Percentiles rank a stretch among this genome's conserved stretches.
Evolutionary conservation across 169 alveolate species (phyloP).

Genomic region (Cryptosporidium canis): DNA sequence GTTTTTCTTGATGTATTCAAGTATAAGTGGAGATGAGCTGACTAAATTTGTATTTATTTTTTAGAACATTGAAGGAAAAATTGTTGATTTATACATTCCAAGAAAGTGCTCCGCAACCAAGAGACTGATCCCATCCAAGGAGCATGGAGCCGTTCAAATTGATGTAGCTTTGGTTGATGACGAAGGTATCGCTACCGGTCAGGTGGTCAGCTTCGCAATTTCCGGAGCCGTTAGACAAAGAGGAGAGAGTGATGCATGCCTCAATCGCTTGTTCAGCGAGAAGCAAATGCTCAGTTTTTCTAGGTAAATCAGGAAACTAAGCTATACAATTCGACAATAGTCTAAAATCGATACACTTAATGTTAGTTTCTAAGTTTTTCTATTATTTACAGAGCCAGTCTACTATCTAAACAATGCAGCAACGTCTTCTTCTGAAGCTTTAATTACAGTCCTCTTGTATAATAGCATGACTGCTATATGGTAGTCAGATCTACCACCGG

Average conservation of each 20-base stretch:
- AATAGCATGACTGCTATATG: constrained; percentile 87
- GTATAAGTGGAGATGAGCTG: background rate
- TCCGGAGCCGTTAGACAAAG: constrained; percentile 91
- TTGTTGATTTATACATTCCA: constrained; percentile 94
- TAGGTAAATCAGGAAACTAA: constrained; percentile 60
- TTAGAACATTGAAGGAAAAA: constrained; percentile 89
- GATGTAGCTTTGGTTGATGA: constrained; percentile 92
- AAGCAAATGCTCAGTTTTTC: constrained; percentile 86
- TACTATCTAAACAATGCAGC: constrained; percentile 18
- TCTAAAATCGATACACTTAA: background rate
- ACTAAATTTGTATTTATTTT: constrained; percentile 20
- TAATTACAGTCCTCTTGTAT: constrained; percentile 75
- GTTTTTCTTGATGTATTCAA: background rate
- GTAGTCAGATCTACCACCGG: constrained; percentile 91
- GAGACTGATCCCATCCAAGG: constrained; percentile 89
- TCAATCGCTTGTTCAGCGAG: constrained; percentile 91
- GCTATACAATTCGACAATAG: background rate
- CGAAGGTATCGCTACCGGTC: constrained; percentile 87
- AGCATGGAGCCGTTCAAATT: constrained; percentile 93
- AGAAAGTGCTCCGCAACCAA: constrained; percentile 95
- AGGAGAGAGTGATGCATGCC: constrained; percentile 93
- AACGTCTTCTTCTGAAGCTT: constrained; percentile 76
- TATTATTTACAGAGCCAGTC: background rate
- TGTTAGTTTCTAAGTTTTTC: constrained; percentile 13
- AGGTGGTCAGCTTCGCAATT: constrained; percentile 86